Evolutionary conservation across 345 rosid species (phyloP), one percentile per base, ranked within the genome.

Genomic region (Bretschneidera sinensis): DNA sequence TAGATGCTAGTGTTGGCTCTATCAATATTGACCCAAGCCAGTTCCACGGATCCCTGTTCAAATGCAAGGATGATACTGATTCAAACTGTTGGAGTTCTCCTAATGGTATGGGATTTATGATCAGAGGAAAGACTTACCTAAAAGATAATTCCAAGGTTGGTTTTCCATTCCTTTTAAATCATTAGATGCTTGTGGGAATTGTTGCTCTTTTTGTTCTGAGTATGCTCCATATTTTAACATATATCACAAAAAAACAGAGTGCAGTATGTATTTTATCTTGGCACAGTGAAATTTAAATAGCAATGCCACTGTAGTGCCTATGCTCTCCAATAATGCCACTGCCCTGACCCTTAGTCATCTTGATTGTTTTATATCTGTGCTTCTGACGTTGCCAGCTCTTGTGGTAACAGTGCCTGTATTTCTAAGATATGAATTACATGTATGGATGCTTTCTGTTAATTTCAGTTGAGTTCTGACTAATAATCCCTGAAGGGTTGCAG

Each of bases 11-110:
- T 51, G 80, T 68, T 55, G 61, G 77, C 60, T 84, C 89, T 47
- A 65, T 83, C 54, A 18, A 18, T 55, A 67, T 90, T 73, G 87
- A 84, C 70, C 71, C 61, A 54, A 75, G 79, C 71, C 80, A 81
- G 59, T 79, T 94, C 75, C 74, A 74, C 25, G 82, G 90, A 64
- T 76, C 89, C 76, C 67, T 90, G 68, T 81, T 54, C 53, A 78
- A 78, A 58, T 92, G 78, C 57, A 80, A 66, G 76, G 79, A 79
- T 55, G 85, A 81, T 55, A 74, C 72, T 59, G 97, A 84, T 74
- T 70, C 89, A 69, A 77, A 81, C 73, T 94, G 97, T 85, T 94
- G 99, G 99, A 70, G 71, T 52, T 85, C 89, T 77, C 95, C 99
- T 15, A 79, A 79, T 75, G 97, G 96, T 51, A 75, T 54, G 68